Percentiles rank a stretch among this genome's conserved stretches.
phyloP scores from a whole-genome alignment of 495 filamentous ascomycete species.

The Aspergillus nanangensis region DNA sequence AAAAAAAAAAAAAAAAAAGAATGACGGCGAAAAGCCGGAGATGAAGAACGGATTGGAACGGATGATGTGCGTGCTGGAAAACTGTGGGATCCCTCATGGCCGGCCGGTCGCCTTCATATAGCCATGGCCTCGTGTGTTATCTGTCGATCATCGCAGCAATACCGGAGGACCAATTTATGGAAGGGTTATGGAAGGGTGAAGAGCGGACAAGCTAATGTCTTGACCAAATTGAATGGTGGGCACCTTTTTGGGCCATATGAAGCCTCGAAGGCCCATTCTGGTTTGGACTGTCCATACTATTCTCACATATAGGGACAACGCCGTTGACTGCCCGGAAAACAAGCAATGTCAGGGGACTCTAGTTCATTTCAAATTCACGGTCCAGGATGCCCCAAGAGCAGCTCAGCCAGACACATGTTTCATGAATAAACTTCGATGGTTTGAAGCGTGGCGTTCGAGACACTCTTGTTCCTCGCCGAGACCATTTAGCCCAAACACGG shows the following conservation, averaged over 20 bases:
- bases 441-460: constrained; percentile 4
- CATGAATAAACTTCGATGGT: constrained; percentile 7
- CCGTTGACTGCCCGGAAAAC: constrained; percentile 5
- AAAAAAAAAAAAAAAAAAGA: constrained; percentile 12
- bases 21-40: constrained; percentile 8
- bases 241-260: background rate
- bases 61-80: background rate
- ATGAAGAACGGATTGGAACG: constrained; percentile 4
- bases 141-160: too few species aligned
- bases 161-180: too few species aligned
- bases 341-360: constrained; percentile 9
- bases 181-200: constrained; percentile 11
- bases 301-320: background rate
- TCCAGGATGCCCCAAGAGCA: constrained; percentile 11
- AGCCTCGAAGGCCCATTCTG: background rate
- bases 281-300: background rate
- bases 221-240: constrained; percentile 14
- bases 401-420: constrained; percentile 5
- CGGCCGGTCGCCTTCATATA: constrained; percentile 9
- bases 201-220: constrained; percentile 10
- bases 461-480: constrained; percentile 2
- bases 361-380: constrained; percentile 3
- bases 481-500: constrained; percentile 11
- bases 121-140: too few species aligned
- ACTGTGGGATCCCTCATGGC: background rate